phyloP scores from a whole-genome alignment of 352 stramenopile species.

The Aphanomyces stellatus region DNA sequence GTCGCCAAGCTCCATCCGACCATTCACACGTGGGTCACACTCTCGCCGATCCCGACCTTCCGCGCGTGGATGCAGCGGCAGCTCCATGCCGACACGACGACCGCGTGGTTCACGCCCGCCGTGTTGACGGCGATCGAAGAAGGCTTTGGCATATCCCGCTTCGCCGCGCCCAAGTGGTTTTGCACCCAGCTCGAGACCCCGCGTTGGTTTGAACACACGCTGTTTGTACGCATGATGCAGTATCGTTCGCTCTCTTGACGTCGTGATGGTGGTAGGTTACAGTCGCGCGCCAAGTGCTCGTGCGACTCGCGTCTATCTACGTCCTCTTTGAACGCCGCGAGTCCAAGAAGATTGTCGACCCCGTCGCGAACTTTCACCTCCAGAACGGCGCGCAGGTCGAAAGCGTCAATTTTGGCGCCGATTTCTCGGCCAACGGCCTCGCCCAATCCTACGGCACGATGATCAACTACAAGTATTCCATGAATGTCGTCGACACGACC shows the following conservation, averaged over 20 bases:
- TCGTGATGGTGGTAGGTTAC: neutral
- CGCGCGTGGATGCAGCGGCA: slow-evolving; percentile 48
- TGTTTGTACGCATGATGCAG: slow-evolving; percentile 6
- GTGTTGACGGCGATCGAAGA: slow-evolving; percentile 42
- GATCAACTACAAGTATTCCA: slow-evolving; percentile 86
- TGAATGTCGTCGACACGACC: slow-evolving; percentile 60
- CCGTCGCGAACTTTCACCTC: slow-evolving; percentile 78
- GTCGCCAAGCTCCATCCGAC: slow-evolving; percentile 56
- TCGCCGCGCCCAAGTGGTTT: slow-evolving; percentile 58
- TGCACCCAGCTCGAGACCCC: slow-evolving; percentile 36
- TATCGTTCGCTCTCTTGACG: neutral
- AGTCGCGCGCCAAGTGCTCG: neutral
- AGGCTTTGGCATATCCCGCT: slow-evolving; percentile 49
- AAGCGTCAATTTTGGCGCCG: slow-evolving; percentile 74
- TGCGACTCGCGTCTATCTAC: slow-evolving; percentile 28
- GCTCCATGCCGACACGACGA: slow-evolving; percentile 27
- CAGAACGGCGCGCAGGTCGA: slow-evolving; percentile 81
- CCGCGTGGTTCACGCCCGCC: slow-evolving; percentile 38
- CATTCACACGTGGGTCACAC: slow-evolving; percentile 54
- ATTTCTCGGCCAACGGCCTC: slow-evolving; percentile 43
- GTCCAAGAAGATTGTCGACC: slow-evolving; percentile 55
- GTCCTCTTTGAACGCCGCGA: slow-evolving; percentile 69
- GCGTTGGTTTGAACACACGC: neutral
- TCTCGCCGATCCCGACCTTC: slow-evolving; percentile 75
- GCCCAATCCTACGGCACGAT: slow-evolving; percentile 53